Evolutionary conservation across 2,329 filamentous ascomycete species (phyloP).

Genomic region (Diaporthe caulivora): DNA sequence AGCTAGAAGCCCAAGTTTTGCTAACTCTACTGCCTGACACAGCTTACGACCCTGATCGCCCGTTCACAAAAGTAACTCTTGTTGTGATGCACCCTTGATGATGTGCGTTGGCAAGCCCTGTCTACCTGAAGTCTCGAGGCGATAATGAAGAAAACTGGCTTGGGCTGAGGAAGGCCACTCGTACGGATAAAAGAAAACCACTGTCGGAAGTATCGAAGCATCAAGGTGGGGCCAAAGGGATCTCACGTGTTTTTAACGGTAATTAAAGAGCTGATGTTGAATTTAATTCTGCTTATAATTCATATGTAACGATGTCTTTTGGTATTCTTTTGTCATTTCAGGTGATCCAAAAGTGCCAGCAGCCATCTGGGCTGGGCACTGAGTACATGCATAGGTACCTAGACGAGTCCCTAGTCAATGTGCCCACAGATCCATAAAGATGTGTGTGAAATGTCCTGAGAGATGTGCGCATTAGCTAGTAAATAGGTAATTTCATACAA

Average conservation of each 20-base stretch:
- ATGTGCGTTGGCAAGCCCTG: background rate
- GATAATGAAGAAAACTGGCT: background rate
- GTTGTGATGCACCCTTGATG: conserved; percentile 16
- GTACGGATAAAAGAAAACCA: background rate
- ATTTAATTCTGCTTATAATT: too few species aligned
- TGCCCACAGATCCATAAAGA: background rate
- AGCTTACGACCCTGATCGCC: conserved; percentile 25
- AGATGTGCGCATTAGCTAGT: background rate
- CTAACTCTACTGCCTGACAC: background rate
- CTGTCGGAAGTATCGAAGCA: background rate
- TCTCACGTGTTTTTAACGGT: background rate
- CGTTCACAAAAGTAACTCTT: conserved; percentile 21
- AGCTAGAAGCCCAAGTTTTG: background rate
- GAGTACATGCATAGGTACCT: too few species aligned
- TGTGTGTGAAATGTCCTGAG: background rate
- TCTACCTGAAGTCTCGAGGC: background rate
- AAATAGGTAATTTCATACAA: background rate
- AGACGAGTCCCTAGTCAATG: background rate
- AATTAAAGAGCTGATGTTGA: background rate
- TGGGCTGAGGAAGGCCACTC: background rate
- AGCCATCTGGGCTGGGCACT: too few species aligned
- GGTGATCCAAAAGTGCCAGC: too few species aligned
- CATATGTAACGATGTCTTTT: too few species aligned
- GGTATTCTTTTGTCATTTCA: too few species aligned
- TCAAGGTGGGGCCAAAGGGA: too few species aligned